Evolutionary conservation across 768 basidiomycete species (phyloP).

Genomic region (Pseudohyphozyma bogoriensis): DNA sequence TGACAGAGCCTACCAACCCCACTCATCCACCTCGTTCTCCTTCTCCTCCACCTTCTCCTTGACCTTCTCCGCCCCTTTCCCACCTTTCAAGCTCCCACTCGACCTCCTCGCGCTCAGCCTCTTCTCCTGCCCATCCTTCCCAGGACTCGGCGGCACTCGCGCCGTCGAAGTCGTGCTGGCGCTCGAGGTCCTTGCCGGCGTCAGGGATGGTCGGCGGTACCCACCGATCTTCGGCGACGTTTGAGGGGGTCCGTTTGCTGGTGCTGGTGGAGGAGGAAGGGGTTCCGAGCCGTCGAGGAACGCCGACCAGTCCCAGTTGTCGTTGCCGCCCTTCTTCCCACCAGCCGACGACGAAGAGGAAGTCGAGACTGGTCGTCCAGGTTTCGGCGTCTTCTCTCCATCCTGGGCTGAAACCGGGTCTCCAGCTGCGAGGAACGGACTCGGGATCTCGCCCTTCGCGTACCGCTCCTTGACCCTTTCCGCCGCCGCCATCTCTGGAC

Average conservation of each 20-base stretch:
- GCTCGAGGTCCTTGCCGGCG: background rate
- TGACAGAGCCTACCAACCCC: no score
- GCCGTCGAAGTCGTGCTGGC: no score
- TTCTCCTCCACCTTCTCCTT: background rate
- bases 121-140: background rate
- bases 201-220: background rate
- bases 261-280: background rate
- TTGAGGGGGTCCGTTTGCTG: background rate
- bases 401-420: no score
- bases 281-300: conserved; percentile 7
- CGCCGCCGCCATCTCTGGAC: no score
- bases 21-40: background rate
- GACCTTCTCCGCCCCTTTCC: background rate
- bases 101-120: background rate
- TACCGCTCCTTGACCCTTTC: no score
- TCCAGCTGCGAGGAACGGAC: background rate
- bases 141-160: background rate
- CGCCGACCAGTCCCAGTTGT: conserved; percentile 21
- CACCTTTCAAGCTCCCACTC: no score
- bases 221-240: background rate
- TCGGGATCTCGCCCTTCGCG: background rate
- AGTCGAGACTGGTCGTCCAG: background rate
- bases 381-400: background rate
- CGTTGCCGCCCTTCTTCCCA: background rate
- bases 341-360: background rate